These are phyloP conservation scores for Berberis thunbergii DNA, from an alignment of 164 flowering plant genomes.

Conservation along the genomic window DNA sequence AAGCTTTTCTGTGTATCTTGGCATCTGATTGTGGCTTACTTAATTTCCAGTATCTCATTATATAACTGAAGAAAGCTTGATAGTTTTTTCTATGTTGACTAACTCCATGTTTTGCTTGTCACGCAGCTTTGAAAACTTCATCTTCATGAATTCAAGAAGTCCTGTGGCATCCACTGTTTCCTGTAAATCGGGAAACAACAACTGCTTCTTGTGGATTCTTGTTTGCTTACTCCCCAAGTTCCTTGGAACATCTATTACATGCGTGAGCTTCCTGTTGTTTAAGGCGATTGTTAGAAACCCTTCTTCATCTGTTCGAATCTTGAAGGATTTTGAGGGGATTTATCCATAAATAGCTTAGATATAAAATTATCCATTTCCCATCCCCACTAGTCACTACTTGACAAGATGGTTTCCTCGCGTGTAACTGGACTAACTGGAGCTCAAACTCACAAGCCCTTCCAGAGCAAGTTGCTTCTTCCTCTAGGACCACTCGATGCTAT, in stretches of 20 bases:
- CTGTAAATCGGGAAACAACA: slow-evolving; percentile 79
- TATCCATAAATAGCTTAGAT: slow-evolving; percentile 11
- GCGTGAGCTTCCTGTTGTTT: slow-evolving; percentile 39
- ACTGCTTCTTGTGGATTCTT: slow-evolving; percentile 58
- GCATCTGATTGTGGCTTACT: too few species aligned
- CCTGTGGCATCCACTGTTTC: slow-evolving; percentile 65
- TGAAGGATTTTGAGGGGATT: slow-evolving; percentile 14
- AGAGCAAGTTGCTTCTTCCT: slow-evolving; percentile 31
- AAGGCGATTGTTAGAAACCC: slow-evolving; percentile 60
- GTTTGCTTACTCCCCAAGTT: slow-evolving; percentile 61
- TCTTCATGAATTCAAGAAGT: slow-evolving; percentile 80
- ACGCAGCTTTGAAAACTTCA: slow-evolving; percentile 40
- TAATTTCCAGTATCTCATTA: too few species aligned
- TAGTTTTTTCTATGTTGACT: too few species aligned
- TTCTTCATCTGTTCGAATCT: slow-evolving; percentile 19
- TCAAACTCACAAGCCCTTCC: slow-evolving; percentile 20
- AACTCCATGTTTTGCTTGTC: not conserved
- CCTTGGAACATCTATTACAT: slow-evolving; percentile 43
- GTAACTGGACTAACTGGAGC: slow-evolving; percentile 23
- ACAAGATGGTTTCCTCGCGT: slow-evolving; percentile 63
- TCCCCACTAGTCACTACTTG: not conserved
- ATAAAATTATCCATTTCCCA: not conserved
- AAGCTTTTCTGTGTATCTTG: too few species aligned
- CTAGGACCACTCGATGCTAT: slow-evolving; percentile 29
- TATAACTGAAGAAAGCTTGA: too few species aligned